Base-by-base conservation (phyloP, 2,329 filamentous ascomycete species). In the Corynespora cassiicola region DNA sequence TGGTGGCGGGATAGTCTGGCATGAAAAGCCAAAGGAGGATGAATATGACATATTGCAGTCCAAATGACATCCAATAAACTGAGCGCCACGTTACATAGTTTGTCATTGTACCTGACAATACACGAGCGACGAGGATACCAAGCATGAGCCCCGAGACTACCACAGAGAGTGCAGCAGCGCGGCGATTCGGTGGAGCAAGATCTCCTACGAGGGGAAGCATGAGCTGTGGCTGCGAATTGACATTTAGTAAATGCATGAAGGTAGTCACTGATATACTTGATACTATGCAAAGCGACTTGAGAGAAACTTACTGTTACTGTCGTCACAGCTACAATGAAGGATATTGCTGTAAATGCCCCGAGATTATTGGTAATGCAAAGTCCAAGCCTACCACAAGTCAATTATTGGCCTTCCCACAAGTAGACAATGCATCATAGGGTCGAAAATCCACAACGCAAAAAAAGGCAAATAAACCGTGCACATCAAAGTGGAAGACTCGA, bases 161-260 rank as follows among this genome's bases (percentile, higher is more conserved):
- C 41, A 92, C 82, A 5, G 86, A 85, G 5, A 92, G 75, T 9
- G 85, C 82, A 17, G 82, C 80, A 1, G 87, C 86, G 9, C 86
- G 81, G 18, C 84, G 79, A 26, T 84, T 71, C 0, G 81, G 75
- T 0, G 88, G 87, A 0, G 88, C 87, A 12, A 92, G 82, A 55
- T 92, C 87, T 2, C 87, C 86, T 0, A 91, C 87, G 0, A 94
- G 74, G 0, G 88, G 88, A 11, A 94, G 82, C 86, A 94, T 89
- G 37, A 79, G 62, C 48, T 78, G 75, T 0, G 87, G 88, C 0
- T n/a, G n/a, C n/a, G n/a, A n/a, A n/a, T n/a, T n/a, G n/a, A n/a
- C n/a, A n/a, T n/a, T n/a, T n/a, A n/a, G n/a, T n/a, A n/a, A n/a
- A n/a, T n/a, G n/a, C n/a, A n/a, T n/a, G n/a, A n/a, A n/a, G n/a